Evolutionary conservation across 768 basidiomycete species (phyloP), one percentile per base, ranked within the genome.

Genomic region (Russula vinacea): DNA sequence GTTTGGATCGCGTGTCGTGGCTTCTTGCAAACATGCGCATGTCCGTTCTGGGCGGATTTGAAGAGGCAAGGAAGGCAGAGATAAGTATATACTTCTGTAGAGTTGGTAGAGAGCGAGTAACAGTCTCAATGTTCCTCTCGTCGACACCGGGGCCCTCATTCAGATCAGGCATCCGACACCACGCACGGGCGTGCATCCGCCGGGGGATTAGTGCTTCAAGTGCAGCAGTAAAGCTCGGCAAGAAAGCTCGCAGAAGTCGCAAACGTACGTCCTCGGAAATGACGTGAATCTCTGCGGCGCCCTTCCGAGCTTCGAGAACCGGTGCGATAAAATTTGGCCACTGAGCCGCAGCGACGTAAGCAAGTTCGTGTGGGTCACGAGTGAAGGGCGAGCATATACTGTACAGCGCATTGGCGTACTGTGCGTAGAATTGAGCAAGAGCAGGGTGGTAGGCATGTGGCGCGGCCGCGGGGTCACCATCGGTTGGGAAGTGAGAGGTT

Each of bases 261-360:
- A 91, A 78, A n/a, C 88, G 83, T 16, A 80, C 78, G 54, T 86
- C 83, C 50, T 64, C 62, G 32, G 64, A 42, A 40, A 58, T 60
- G 52, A 58, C 5, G 22, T 50, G 45, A 26, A 62, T 40, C 54
- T 67, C 66, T 8, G 42, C 11, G n/a, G 40, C 49, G 11, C 45
- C 53, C 73, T 37, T 83, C 33, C 64, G 59, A 39, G 62, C 82
- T 58, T 83, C 83, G 8, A 90, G 71, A 16, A 92, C 71, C 0
- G 90, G 90, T 59, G 84, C 81, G 1, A 87, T 81, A 68, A 91
- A 92, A 2, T 85, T 87, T 0, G 90, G 89, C 90, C 92, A 93
- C 24, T 86, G 80, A 7, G 91, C 88, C 0, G 87, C 85, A 2
- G 88, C 84, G 33, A 93, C 81, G 70, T 92, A 93, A 49, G 82